Conservation (phyloP, 352 stramenopile species). For the Phytophthora vignae region DNA sequence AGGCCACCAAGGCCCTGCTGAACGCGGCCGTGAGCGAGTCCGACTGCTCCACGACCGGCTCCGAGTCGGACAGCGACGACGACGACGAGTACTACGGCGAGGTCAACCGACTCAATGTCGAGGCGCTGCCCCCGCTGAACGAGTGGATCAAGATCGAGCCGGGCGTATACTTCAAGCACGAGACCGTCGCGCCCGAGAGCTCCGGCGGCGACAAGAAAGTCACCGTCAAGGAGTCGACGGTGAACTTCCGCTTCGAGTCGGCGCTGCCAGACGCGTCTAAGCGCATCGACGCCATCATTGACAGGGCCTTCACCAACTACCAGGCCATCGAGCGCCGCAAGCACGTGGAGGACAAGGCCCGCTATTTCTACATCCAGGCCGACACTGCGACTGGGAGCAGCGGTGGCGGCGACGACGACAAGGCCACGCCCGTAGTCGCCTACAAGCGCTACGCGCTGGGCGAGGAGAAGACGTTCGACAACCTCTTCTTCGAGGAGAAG, state of each 20-base stretch:
- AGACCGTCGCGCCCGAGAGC: constrained; percentile 39
- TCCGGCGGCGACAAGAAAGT: constrained; percentile 29
- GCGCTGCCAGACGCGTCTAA: constrained; percentile 36
- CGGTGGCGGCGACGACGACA: constrained; percentile 17
- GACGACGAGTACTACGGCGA: constrained; percentile 39
- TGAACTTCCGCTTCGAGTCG: constrained; percentile 41
- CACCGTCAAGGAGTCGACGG: constrained; percentile 35
- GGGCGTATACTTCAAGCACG: constrained; percentile 59
- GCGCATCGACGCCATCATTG: constrained; percentile 54
- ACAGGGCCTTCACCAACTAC: constrained; percentile 48
- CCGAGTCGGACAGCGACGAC: constrained; percentile 26
- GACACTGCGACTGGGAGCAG: constrained; percentile 16
- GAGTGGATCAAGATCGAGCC: constrained; percentile 57
- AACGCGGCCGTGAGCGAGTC: constrained; percentile 24
- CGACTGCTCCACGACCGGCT: constrained; percentile 38
- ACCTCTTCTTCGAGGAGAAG: constrained; percentile 90
- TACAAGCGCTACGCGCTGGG: constrained; percentile 83
- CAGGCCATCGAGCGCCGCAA: constrained; percentile 45
- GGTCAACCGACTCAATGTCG: constrained; percentile 49
- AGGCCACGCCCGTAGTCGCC: constrained; percentile 8
- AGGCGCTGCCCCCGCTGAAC: constrained; percentile 47
- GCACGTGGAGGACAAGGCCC: constrained; percentile 48
- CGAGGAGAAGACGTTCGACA: constrained; percentile 89
- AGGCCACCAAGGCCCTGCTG: constrained; percentile 28
- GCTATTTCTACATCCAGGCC: constrained; percentile 56